Conservation (phyloP, 257 asterid species). For the Fraxinus anomala region DNA sequence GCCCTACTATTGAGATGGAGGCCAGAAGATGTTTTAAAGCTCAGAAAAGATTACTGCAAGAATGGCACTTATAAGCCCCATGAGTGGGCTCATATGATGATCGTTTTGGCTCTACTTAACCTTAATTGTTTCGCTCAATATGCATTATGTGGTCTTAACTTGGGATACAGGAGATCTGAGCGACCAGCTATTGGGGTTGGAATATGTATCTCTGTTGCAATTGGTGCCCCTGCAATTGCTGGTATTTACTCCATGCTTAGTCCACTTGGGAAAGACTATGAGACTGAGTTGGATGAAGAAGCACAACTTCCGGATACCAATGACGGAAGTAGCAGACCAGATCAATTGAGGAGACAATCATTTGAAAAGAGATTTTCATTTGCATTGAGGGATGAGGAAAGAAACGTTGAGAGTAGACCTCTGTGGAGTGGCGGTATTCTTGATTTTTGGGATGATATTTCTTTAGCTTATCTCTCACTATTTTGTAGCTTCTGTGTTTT, state of each 20-base stretch:
- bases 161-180: constrained; percentile 65
- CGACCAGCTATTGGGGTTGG: constrained; percentile 86
- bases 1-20: constrained; percentile 67
- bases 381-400: constrained; percentile 44
- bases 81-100: constrained; percentile 91
- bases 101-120: constrained; percentile 64
- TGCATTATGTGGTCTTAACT: constrained; percentile 75
- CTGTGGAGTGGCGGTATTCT: constrained; percentile 86
- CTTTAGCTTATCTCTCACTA: constrained; percentile 76
- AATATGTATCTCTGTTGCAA: constrained; percentile 57
- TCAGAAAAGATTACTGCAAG: constrained; percentile 70
- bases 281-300: constrained; percentile 57
- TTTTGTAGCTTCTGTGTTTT: constrained; percentile 91
- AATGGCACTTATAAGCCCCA: constrained; percentile 73
- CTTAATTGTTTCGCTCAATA: constrained; percentile 80
- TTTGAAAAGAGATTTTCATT: constrained; percentile 64
- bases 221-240: constrained; percentile 81
- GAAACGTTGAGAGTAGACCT: constrained; percentile 53
- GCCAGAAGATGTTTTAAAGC: constrained; percentile 55
- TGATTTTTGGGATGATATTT: constrained; percentile 88
- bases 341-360: constrained; percentile 52
- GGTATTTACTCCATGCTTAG: constrained; percentile 70
- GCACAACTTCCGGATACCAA: constrained; percentile 43
- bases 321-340: constrained; percentile 39
- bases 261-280: constrained; percentile 82